A percentile compares a stretch with the other conserved stretches of the same genome.
These are phyloP conservation scores for Coemansia biformis DNA, from an alignment of 192 early-diverging fungal species.

Conservation along the genomic window DNA sequence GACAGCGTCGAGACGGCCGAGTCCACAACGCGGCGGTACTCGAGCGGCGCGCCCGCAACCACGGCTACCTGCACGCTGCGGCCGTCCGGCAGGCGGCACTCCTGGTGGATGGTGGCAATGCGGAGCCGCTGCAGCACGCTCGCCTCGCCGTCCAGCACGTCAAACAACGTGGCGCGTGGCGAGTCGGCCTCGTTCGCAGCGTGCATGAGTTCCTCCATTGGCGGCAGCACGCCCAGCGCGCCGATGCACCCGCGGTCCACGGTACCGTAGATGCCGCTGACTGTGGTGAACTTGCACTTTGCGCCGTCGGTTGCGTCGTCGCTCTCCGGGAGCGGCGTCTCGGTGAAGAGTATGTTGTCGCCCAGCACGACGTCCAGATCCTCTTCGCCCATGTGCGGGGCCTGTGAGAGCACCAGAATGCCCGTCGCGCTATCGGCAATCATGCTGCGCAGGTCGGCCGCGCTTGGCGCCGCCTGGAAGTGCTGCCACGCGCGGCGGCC, in stretches of 20 bases:
- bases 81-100: conserved; percentile 18
- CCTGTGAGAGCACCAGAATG: conserved; percentile 18
- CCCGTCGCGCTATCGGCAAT: conserved; percentile 24
- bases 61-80: conserved; percentile 16
- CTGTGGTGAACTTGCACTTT: conserved; percentile 27
- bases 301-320: not conserved
- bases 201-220: conserved; percentile 42
- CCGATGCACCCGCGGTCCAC: conserved; percentile 25
- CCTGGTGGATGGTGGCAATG: conserved; percentile 1
- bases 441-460: conserved; percentile 39
- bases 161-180: conserved; percentile 39
- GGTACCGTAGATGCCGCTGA: conserved; percentile 38
- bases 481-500: conserved; percentile 37
- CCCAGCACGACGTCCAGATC: conserved; percentile 26
- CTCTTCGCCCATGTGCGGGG: conserved; percentile 1
- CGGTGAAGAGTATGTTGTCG: conserved; percentile 41
- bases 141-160: conserved; percentile 24
- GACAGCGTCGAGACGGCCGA: conserved; percentile 42
- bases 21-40: conserved; percentile 35
- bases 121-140: conserved; percentile 24
- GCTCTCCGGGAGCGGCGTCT: conserved; percentile 1
- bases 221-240: conserved; percentile 40
- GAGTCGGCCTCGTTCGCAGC: conserved; percentile 20
- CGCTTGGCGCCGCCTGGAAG: conserved; percentile 22
- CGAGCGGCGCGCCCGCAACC: conserved; percentile 20